Evolutionary conservation across 345 rosid species (phyloP), one percentile per base, ranked within the genome.

Genomic region (Populus alba): DNA sequence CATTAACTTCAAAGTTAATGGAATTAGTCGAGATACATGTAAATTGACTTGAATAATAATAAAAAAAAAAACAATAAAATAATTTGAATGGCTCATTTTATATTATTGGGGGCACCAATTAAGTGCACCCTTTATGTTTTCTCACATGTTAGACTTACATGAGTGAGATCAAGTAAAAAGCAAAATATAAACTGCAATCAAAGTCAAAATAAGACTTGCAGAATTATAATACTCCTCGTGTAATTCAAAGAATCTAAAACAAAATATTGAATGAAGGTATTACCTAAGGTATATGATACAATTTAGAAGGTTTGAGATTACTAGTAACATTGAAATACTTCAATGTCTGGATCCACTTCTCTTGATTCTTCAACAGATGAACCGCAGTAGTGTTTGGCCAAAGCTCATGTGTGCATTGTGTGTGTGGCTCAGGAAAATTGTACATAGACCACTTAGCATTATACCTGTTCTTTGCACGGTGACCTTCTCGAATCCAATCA

Each of bases 361-460:
- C 91, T 65, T 91, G 97, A 70, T 85, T 93, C 91, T 92, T 95
- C 88, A 93, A 80, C 72, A 87, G 79, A 81, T 95, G 97, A 77
- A 95, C 97, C 1, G 94, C 93, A 7, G 88, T 79, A 0, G 95
- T 93, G 33, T 88, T 85, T 0, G 91, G 95, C 97, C 97, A 90
- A 18, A 95, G 86, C 86, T 93, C 94, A 78, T 93, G 95, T 8
- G 92, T 87, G 72, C 98, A 93, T 16, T 67, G 27, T 4, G 91
- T 86, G 0, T 82, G 90, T 29, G 93, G 95, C 8, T 87, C 88
- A 0, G 97, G 97, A 45, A 77, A 89, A 77, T 93, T 90, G 85
- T 95, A 93, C 92, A 92, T 95, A 0, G 94, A 87, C 97, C 98
- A 95, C 83, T 93, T 95, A 2, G 92, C 95, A 33, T 90, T 95